Evolutionary conservation across 1,284 basidiomycete genomes (phyloP), one percentile per base, ranked within the genome.

Genomic region (Tilletia walkeri): DNA sequence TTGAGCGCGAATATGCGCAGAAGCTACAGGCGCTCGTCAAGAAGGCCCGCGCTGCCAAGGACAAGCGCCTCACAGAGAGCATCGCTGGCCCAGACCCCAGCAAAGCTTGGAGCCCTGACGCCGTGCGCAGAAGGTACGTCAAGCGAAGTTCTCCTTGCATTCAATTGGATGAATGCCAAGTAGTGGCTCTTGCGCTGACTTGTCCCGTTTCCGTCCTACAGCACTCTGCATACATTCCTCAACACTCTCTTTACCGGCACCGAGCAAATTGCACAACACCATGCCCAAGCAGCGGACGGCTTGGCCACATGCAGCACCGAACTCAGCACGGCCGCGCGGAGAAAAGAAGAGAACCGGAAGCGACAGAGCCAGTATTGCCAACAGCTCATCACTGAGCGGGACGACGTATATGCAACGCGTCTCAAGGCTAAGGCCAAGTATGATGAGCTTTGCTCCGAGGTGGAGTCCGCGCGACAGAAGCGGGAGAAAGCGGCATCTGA

Each of bases 371-470:
- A 69, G 63, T 39, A 67, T 41, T 68, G 72, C 34, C 68, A 66
- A 56, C 75, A 75, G 66, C 67, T 79, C 0, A 68, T 79, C 47
- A 65, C 71, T 5, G 78, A 79, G 16, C 72, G 78, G 54, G 78
- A 79, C 61, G 74, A 70, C 66, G 71, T 72, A 12, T 78, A 78
- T 50, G 48, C 67, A 2, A 75, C 76, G 18, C 73, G 75, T 53
- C 68, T 71, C 65, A 79, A 75, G 68, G 72, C 75, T 20, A 79
- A 79, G 66, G 38, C 69, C 30, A 79, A 76, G 65, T 79, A 79
- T 66, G 76, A 79, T 47, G 78, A 79, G 65, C 69, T 72, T 6
- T 79, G 78, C 69, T 69, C 61, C 36, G 78, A 79, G 68, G 69
- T 76, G 65, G 78, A 79, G 16, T 63, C 72, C 5, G 72, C 72